phyloP scores from a whole-genome alignment of 208 protist genomes.

The Entamoeba invadens region DNA sequence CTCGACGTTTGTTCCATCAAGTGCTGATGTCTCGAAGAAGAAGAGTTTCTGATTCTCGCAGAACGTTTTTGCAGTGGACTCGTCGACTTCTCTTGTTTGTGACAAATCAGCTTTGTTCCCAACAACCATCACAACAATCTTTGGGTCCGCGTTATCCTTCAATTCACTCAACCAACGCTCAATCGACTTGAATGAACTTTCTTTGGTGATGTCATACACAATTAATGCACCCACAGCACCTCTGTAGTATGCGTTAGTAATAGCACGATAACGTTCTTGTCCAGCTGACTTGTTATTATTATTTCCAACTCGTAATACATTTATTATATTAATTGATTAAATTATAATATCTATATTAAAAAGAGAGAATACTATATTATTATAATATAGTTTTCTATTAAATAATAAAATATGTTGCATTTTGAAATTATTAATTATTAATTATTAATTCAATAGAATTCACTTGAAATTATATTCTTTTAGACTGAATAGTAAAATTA shows the following conservation, averaged over 20 bases:
- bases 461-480: too few species aligned
- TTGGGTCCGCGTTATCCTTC: constrained; percentile 5
- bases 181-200: constrained; percentile 19
- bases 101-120: constrained; percentile 47
- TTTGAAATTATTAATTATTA: too few species aligned
- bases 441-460: too few species aligned
- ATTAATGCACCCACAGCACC: constrained; percentile 4
- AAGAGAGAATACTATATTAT: too few species aligned
- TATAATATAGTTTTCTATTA: too few species aligned
- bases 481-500: too few species aligned
- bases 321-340: too few species aligned
- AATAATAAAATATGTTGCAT: too few species aligned
- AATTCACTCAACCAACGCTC: constrained; percentile 30
- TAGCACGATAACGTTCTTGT: not conserved
- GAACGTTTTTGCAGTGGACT: constrained; percentile 30
- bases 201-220: constrained; percentile 35
- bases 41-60: too few species aligned
- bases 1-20: not conserved
- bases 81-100: constrained; percentile 33
- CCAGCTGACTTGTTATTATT: too few species aligned
- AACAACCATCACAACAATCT: constrained; percentile 29
- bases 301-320: too few species aligned
- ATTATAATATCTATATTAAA: too few species aligned
- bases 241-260: not conserved
- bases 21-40: constrained; percentile 45